These are phyloP conservation scores for Auricularia sp. DNA, from an alignment of 768 basidiomycete species.

Conservation along the genomic window DNA sequence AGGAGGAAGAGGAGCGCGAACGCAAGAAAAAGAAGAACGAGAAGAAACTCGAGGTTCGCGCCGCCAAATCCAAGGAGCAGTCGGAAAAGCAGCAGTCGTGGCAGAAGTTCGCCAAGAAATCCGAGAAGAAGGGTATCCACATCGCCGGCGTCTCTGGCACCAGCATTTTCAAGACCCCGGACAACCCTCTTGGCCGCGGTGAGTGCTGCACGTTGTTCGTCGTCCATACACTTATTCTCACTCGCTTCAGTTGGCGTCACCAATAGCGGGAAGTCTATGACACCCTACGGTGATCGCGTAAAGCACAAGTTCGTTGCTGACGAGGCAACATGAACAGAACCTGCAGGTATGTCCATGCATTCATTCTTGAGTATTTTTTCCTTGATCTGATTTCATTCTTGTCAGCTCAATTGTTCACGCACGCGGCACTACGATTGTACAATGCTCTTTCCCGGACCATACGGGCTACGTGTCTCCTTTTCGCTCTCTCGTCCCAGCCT, in stretches of 20 bases:
- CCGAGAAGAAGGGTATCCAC: conserved; percentile 84
- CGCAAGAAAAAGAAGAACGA: conserved; percentile 92
- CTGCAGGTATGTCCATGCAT: not conserved
- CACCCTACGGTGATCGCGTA: conserved; percentile 50
- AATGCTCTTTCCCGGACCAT: not conserved
- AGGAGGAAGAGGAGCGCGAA: conserved; percentile 81
- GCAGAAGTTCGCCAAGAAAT: conserved; percentile 95
- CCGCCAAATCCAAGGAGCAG: conserved; percentile 85
- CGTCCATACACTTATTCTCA: conserved; percentile 1
- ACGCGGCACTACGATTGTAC: not conserved
- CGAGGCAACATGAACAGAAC: conserved; percentile 25
- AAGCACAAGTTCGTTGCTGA: conserved; percentile 65
- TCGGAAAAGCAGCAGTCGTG: conserved; percentile 72
- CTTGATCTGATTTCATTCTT: too few relatives aligned
- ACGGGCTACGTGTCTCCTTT: not conserved
- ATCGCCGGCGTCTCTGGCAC: conserved; percentile 84
- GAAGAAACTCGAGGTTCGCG: conserved; percentile 78
- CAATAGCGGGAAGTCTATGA: conserved; percentile 85
- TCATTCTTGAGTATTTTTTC: not conserved
- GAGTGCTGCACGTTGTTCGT: conserved; percentile 14
- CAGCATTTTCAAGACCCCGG: conserved; percentile 91
- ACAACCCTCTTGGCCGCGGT: conserved; percentile 84
- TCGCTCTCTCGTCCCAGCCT: not conserved
- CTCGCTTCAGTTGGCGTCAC: conserved; percentile 69
- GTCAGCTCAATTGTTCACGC: not conserved